Evolutionary conservation across 768 basidiomycete genomes (phyloP), one percentile per base, ranked within the genome.

Genomic region (Crepidotus variabilis): DNA sequence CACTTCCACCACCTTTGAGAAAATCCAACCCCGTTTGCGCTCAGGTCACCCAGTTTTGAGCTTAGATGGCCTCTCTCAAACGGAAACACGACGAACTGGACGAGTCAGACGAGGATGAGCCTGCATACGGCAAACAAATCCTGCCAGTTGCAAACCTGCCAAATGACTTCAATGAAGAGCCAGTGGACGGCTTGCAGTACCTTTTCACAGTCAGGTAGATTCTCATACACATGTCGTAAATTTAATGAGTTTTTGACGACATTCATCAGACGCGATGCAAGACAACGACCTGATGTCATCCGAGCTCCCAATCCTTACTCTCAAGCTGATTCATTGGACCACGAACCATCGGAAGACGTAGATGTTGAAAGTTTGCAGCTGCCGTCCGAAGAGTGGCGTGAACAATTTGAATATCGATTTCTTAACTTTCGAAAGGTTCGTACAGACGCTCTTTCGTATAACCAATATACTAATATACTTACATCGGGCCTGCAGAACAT

Each of bases 121-220:
- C 80, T 14, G 68, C 77, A 7, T 78, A 82, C 51, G 89, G 89
- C 45, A 82, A 73, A 60, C 90, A 91, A 69, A 87, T 82, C 22
- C 76, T 93, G 2, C 91, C 91, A 16, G 88, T 93, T n/a, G 90
- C 91, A 18, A 79, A 85, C 63, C 78, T 93, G 50, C 88, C 90
- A n/a, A 66, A 72, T 18, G 77, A 87, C 64, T 93, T 87, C 65
- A 71, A 82, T 60, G 81, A 75, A 22, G 79, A 78, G 50, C 90
- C 91, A 0, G 68, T 70, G 63, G 86, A 92, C 70, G 91, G 91
- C 2, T 61, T 88, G 78, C 79, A 92, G 63, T 92, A 93, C 67
- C 76, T 93, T 45, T 92, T 92, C 69, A 83, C 83, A 51, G 91
- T 92, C 45, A 81, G 91, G 91, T 90, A 66, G 51, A 74, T 61